phyloP scores from a whole-genome alignment of 208 protist genomes.

The Vickermania spadyakhi region DNA sequence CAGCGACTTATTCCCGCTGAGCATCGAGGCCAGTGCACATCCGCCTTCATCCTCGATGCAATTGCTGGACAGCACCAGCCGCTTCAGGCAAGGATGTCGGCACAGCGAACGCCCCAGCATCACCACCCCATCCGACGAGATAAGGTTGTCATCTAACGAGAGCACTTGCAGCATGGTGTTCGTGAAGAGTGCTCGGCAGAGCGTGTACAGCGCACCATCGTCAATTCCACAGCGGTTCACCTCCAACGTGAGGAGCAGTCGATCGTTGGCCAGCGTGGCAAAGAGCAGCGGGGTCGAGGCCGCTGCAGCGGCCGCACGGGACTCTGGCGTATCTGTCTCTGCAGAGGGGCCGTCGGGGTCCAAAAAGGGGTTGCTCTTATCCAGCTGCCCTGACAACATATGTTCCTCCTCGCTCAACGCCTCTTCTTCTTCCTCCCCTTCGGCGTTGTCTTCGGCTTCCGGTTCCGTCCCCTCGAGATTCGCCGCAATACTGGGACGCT shows the following conservation, averaged over 20 bases:
- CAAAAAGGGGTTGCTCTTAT: background rate
- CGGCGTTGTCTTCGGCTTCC: background rate
- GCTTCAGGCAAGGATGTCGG: conserved; percentile 37
- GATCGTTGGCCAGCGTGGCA: conserved; percentile 41
- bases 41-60: conserved; percentile 62
- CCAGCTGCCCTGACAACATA: no score
- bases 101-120: conserved; percentile 49
- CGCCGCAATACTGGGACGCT: background rate
- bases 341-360: background rate
- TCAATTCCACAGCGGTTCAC: conserved; percentile 53
- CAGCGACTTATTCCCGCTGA: conserved; percentile 33
- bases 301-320: background rate
- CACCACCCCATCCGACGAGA: conserved; percentile 41
- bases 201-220: conserved; percentile 29
- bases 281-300: conserved; percentile 13
- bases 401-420: background rate
- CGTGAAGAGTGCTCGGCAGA: conserved; percentile 55
- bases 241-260: conserved; percentile 32
- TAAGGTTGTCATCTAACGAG: conserved; percentile 47
- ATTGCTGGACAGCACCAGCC: conserved; percentile 59
- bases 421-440: background rate
- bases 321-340: background rate
- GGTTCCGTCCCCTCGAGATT: background rate
- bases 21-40: conserved; percentile 61
- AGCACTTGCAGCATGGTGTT: conserved; percentile 47